These are phyloP conservation scores for Salix arbutifolia DNA, from an alignment of 345 rosid species.

Conservation along the genomic window DNA sequence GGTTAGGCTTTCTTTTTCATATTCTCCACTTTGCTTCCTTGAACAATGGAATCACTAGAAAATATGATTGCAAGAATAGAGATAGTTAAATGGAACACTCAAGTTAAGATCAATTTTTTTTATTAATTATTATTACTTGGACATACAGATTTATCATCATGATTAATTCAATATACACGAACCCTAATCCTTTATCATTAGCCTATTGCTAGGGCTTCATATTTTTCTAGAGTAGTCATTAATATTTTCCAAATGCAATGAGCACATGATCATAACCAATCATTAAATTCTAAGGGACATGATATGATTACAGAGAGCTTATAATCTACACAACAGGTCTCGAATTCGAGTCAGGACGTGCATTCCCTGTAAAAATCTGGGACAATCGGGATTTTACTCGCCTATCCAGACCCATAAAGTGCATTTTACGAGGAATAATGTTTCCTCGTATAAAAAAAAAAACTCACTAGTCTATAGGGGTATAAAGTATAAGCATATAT, in stretches of 20 bases:
- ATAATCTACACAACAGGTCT: too few species aligned
- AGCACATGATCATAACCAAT: not conserved
- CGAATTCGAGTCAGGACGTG: too few species aligned
- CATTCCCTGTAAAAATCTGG: too few species aligned
- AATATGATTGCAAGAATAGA: constrained; percentile 17
- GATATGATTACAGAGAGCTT: fast-evolving
- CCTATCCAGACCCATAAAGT: too few species aligned
- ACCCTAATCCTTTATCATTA: not conserved
- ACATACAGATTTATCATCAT: not conserved
- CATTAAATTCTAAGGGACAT: not conserved
- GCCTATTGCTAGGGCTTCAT: not conserved
- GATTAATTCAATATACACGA: not conserved
- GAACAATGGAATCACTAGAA: constrained; percentile 31
- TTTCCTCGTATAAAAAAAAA: too few species aligned
- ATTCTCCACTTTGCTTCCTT: constrained; percentile 33
- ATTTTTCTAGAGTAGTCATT: not conserved
- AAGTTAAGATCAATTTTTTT: too few species aligned
- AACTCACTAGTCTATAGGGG: too few species aligned
- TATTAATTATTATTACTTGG: too few species aligned
- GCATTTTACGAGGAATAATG: fast-evolving
- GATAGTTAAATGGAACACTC: too few species aligned
- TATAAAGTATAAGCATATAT: too few species aligned
- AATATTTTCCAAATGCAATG: not conserved
- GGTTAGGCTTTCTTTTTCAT: constrained; percentile 34
- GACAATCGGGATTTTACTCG: too few species aligned